Evolutionary conservation across 768 basidiomycete genomes (phyloP).

Genomic region (Gymnopilus dilepis): DNA sequence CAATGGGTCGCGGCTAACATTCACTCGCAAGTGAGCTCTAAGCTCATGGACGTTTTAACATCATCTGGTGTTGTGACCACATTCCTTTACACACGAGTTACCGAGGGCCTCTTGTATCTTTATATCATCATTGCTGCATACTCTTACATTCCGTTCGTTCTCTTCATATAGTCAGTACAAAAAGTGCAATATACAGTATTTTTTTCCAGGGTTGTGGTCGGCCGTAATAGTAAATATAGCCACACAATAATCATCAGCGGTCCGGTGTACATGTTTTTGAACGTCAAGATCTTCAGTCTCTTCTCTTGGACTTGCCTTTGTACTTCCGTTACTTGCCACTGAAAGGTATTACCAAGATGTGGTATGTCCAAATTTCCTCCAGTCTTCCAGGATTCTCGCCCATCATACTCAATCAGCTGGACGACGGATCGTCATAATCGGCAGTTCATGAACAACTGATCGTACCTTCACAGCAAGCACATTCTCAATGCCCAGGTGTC

Average conservation of each 20-base stretch:
- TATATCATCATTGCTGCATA: constrained; percentile 2
- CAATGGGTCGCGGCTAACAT: constrained; percentile 37
- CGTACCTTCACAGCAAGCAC: constrained; percentile 74
- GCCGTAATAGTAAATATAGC: not conserved
- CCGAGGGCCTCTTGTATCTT: not conserved
- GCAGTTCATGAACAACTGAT: constrained; percentile 24
- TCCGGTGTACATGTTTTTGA: too few species aligned
- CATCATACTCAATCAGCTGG: constrained; percentile 25
- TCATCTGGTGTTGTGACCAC: not conserved
- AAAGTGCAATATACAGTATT: not conserved
- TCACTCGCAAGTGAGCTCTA: constrained; percentile 32
- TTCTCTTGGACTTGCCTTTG: not conserved
- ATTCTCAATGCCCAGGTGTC: constrained; percentile 96
- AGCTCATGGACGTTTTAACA: constrained; percentile 1
- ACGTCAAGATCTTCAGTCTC: too few species aligned
- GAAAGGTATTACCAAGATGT: constrained; percentile 15
- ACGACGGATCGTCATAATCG: constrained; percentile 15
- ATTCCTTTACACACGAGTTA: constrained; percentile 2
- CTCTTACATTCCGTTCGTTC: not conserved
- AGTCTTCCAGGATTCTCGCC: constrained; percentile 9
- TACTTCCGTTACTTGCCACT: not conserved
- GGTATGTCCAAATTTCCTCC: constrained; percentile 18
- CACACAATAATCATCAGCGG: not conserved
- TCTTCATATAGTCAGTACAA: not conserved
- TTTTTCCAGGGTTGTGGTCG: not conserved